Evolutionary conservation across 257 asterid species (phyloP), one percentile per base, ranked within the genome.

Genomic region (Gentiana macrophylla): DNA sequence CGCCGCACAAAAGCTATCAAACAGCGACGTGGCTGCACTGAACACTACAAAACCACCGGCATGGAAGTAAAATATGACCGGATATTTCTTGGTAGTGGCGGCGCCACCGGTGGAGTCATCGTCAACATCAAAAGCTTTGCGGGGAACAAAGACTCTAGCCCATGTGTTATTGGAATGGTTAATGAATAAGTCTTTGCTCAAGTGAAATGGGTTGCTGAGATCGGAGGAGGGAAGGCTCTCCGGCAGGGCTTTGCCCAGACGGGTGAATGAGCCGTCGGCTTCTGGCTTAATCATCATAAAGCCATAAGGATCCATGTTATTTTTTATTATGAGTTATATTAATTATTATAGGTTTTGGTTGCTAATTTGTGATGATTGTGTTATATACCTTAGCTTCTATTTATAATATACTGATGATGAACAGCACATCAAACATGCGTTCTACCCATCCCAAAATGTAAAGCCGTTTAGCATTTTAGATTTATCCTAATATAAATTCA

Each of bases 131-230:
- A 54, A 9, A 45, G 52, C 50, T 33, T 52, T 11, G 2, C 66
- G 66, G 53, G 84, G 81, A 0, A 76, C 34, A 36, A 61, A 56
- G 1, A 83, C 1, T 0, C 88, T 81, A 2, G 71, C 79, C 59
- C 61, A 73, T 0, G 70, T 77, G 5, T 49, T 57, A 5, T 51
- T 76, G 1, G 56, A 13, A 37, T 36, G 45, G 56, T 75, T 75
- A 32, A 80, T 57, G 24, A 67, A 34, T 15, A 70, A 1, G 50
- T 83, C 88, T 49, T 78, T 80, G 61, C 55, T 56, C 33, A 78
- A 57, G 8, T 75, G 71, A 1, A 3, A 12, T 2, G 62, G 66
- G 61, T 63, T 49, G 12, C 49, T 24, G 1, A 67, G 69, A 47
- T 60, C 71, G 35, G 67, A 3, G 6, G 62, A 61, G 50, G 68